Evolutionary conservation across 176 grass and related monocot species (phyloP), one percentile per base, ranked within the genome.

Genomic region (Oryza glaberrima): DNA sequence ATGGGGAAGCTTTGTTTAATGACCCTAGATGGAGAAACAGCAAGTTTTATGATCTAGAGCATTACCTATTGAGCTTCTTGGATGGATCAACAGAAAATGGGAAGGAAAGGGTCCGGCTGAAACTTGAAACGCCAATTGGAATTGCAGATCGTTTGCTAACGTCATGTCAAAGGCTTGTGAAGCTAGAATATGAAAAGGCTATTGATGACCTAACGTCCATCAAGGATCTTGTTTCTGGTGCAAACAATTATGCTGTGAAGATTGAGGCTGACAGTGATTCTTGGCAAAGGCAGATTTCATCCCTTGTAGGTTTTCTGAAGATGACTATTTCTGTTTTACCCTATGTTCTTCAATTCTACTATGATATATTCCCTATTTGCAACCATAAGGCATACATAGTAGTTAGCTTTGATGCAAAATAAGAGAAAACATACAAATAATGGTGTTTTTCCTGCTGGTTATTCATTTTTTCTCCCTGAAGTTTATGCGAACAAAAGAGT

Each of bases 21-120:
- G 90, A 95, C 81, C 86, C 90, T 83, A 87, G 90, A 81, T 99
- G 96, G 93, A 81, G 75, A 68, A 94, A 72, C 76, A 96, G 96
- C 85, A 94, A 91, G 66, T 99, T 96, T 81, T 81, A 74, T 87
- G 96, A 95, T 76, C 86, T 99, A 41, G 91, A 99, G 74, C 66
- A 85, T 70, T 99, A 94, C 81, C 84, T 99, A 46, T 64, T 90
- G 85, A 96, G 90, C 72, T 95, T 99, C 87, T 87, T 99, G 75
- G 96, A 99, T 90, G 94, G 91, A 79, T 96, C 96, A 40, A 99
- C 93, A 35, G 86, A 95, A 72, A 94, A 91, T 89, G 96, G 96
- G 58, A 94, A 90, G 86, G 91, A 96, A 79, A 99, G 93, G 77
- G 86, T 94, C 47, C 88, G 68, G 45, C 52, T 99, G 47, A 99